Percentiles rank a stretch among this genome's conserved stretches.
Evolutionary conservation across 805 yeast species (phyloP).

Genomic region (Sugiyamaella mastotermitis): DNA sequence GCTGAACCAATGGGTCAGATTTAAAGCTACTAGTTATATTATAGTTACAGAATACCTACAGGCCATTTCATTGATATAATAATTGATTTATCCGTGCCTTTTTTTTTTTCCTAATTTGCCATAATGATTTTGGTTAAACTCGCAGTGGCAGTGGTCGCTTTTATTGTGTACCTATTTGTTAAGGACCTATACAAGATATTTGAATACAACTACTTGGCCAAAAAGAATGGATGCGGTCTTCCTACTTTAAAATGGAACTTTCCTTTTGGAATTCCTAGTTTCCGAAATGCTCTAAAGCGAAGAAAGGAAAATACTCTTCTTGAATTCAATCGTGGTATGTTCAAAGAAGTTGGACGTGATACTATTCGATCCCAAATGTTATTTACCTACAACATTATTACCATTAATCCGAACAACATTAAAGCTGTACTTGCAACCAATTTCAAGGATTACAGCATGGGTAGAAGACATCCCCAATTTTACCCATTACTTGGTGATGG

Average conservation of each 20-base stretch:
- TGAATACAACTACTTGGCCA: background rate
- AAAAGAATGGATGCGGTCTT: background rate
- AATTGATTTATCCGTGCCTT: too few relatives aligned
- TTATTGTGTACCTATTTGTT: background rate
- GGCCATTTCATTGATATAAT: too few relatives aligned
- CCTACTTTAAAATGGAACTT: background rate
- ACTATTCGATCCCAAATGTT: background rate
- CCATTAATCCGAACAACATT: slow-evolving; percentile 30
- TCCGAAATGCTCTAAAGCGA: background rate
- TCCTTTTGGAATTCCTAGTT: slow-evolving; percentile 1
- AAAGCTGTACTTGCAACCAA: slow-evolving; percentile 30
- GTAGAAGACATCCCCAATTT: slow-evolving; percentile 23
- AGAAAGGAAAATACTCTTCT: background rate
- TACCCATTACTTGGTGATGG: slow-evolving; percentile 32
- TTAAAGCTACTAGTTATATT: too few relatives aligned
- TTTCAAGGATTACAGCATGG: slow-evolving; percentile 31
- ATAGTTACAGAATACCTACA: too few relatives aligned
- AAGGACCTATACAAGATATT: background rate
- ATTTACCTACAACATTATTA: slow-evolving; percentile 8
- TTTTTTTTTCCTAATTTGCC: too few relatives aligned
- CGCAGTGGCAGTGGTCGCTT: background rate
- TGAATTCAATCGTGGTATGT: background rate
- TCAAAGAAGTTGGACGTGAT: background rate
- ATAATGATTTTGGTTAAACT: background rate
- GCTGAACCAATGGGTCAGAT: too few relatives aligned